Evolutionary conservation across 164 flowering plant species (phyloP).

Genomic region (Brasenia schreberi): DNA sequence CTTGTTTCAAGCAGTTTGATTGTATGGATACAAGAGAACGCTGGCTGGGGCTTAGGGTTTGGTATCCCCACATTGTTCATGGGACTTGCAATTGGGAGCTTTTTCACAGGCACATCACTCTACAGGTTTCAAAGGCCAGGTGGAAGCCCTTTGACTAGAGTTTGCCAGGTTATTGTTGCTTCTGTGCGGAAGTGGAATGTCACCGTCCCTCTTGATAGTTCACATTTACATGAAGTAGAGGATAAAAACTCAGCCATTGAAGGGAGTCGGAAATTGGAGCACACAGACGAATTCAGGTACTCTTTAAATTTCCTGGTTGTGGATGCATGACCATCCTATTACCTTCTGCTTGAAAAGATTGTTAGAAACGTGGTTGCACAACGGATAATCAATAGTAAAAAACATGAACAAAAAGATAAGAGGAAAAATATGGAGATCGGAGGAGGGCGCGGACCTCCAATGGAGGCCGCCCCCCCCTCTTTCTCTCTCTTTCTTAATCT

Average conservation of each 20-base stretch:
- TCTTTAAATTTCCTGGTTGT: not conserved
- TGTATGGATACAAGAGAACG: slow-evolving; percentile 81
- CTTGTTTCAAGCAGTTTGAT: slow-evolving; percentile 61
- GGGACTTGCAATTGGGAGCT: slow-evolving; percentile 65
- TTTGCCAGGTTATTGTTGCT: slow-evolving; percentile 80
- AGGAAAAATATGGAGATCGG: too few relatives aligned
- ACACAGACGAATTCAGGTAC: slow-evolving; percentile 66
- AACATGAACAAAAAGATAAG: too few relatives aligned
- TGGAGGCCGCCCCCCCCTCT: too few relatives aligned
- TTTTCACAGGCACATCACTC: slow-evolving; percentile 61
- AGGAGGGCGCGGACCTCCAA: too few relatives aligned
- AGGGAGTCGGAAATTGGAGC: slow-evolving; percentile 77
- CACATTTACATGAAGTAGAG: slow-evolving; percentile 50
- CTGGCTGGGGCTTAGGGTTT: slow-evolving; percentile 88
- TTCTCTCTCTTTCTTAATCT: too few relatives aligned
- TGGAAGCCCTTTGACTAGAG: slow-evolving; percentile 78
- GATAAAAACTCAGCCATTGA: slow-evolving; percentile 59
- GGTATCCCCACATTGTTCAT: slow-evolving; percentile 81
- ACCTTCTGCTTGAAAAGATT: too few relatives aligned
- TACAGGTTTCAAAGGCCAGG: slow-evolving; percentile 88
- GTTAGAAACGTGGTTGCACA: too few relatives aligned
- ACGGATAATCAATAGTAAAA: too few relatives aligned
- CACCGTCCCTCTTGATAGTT: slow-evolving; percentile 46
- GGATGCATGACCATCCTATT: too few relatives aligned
- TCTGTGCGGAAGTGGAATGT: slow-evolving; percentile 49